A percentile compares a stretch with the other conserved stretches of the same genome.
Evolutionary conservation across 2,329 filamentous ascomycete species (phyloP).

Genomic region (Ophiostoma himal-ulmi): DNA sequence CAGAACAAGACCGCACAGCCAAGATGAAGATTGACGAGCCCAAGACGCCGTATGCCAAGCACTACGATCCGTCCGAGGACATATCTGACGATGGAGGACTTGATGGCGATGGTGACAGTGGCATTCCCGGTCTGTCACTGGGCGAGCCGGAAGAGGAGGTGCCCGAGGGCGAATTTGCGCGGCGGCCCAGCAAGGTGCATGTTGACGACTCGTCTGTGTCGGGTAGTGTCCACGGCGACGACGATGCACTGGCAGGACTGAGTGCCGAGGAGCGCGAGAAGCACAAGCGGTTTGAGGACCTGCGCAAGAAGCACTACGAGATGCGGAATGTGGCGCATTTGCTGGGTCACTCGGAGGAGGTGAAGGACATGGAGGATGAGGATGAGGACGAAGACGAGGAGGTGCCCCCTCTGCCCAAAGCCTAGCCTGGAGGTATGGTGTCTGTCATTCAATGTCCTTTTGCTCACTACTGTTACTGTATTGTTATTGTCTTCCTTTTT

Average conservation of each 20-base stretch:
- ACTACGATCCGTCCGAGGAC: slow-evolving; percentile 85
- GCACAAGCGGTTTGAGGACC: slow-evolving; percentile 82
- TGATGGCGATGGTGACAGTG: slow-evolving; percentile 63
- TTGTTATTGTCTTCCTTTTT: no score
- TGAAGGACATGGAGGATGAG: slow-evolving; percentile 55
- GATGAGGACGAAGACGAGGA: slow-evolving; percentile 49
- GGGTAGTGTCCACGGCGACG: slow-evolving; percentile 48
- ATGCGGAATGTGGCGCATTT: slow-evolving; percentile 91
- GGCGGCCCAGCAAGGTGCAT: slow-evolving; percentile 66
- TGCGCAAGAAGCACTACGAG: slow-evolving; percentile 96
- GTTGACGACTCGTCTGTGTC: slow-evolving; percentile 47
- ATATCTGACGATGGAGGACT: slow-evolving; percentile 74
- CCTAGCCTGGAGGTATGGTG: neutral
- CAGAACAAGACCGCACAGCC: slow-evolving; percentile 87
- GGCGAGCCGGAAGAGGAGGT: slow-evolving; percentile 82
- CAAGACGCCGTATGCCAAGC: slow-evolving; percentile 91
- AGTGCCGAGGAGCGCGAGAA: slow-evolving; percentile 77
- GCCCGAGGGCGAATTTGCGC: slow-evolving; percentile 43
- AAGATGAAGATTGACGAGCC: slow-evolving; percentile 99
- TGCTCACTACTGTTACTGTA: no score
- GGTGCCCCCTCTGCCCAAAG: slow-evolving; percentile 18
- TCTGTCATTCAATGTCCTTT: no score
- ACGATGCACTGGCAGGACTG: slow-evolving; percentile 50
- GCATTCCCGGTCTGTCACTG: slow-evolving; percentile 86
- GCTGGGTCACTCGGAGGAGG: slow-evolving; percentile 66